phyloP scores from a whole-genome alignment of 1,139 yeast genomes.

The Hansenula sp. region DNA sequence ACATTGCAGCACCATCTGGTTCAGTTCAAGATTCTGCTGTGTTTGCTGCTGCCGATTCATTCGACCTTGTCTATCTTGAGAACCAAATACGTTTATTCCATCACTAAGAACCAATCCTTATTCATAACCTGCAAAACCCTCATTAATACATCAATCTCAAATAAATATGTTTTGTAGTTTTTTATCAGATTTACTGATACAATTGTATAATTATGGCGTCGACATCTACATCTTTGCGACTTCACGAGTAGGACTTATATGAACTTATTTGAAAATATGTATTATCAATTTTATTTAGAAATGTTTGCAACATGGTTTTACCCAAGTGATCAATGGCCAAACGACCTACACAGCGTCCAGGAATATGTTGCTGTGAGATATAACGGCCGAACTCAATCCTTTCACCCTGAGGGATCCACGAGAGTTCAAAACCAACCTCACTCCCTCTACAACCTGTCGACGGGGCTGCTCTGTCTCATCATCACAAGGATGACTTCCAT shows the following conservation, averaged over 20 bases:
- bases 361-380: constrained; percentile 69
- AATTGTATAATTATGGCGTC: constrained; percentile 3
- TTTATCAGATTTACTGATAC: too few relatives aligned
- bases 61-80: constrained; percentile 84
- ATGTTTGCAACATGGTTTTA: constrained; percentile 89
- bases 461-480: constrained; percentile 79
- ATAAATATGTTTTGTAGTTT: too few relatives aligned
- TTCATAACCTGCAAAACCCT: not conserved
- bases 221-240: too few relatives aligned
- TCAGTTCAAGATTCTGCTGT: constrained; percentile 98
- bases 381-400: constrained; percentile 53
- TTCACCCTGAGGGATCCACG: constrained; percentile 22
- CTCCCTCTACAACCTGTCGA: constrained; percentile 74
- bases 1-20: constrained; percentile 94
- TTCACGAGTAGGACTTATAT: too few relatives aligned
- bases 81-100: constrained; percentile 97
- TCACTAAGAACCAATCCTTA: constrained; percentile 46
- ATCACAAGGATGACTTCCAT: constrained; percentile 25
- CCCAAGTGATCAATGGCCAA: constrained; percentile 83
- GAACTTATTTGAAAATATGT: too few relatives aligned
- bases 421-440: constrained; percentile 66
- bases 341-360: constrained; percentile 83
- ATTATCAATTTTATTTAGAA: too few relatives aligned
- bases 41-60: constrained; percentile 89
- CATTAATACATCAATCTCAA: not conserved